A percentile compares a stretch with the other conserved stretches of the same genome.
phyloP scores from a whole-genome alignment of 2,329 filamentous ascomycete species.

The Capronia americana region DNA sequence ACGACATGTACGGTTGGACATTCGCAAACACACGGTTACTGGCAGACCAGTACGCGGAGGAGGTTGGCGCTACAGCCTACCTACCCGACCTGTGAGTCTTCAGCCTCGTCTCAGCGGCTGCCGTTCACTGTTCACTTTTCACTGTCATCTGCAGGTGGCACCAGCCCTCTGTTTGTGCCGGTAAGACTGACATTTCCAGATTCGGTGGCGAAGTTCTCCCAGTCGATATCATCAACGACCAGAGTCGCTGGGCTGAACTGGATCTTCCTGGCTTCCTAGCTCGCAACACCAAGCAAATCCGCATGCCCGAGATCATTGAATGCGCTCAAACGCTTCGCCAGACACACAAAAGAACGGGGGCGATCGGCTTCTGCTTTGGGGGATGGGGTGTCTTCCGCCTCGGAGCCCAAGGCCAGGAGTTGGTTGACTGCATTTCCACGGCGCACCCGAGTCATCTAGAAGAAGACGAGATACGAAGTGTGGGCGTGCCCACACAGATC shows the following conservation, averaged over 20 bases:
- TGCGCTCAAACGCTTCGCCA: slow-evolving; percentile 43
- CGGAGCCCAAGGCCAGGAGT: slow-evolving; percentile 43
- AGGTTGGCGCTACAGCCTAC: slow-evolving; percentile 52
- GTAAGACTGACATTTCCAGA: slow-evolving; percentile 11
- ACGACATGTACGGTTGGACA: slow-evolving; percentile 56
- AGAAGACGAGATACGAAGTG: slow-evolving; percentile 54
- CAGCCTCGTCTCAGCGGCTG: not conserved
- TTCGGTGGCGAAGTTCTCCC: slow-evolving; percentile 48
- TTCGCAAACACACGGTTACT: slow-evolving; percentile 53
- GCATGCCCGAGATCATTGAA: slow-evolving; percentile 51
- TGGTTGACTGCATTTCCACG: slow-evolving; percentile 55
- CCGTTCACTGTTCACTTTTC: too few relatives aligned
- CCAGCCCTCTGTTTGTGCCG: too few relatives aligned
- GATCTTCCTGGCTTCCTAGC: slow-evolving; percentile 44
- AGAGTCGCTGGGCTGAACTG: slow-evolving; percentile 41
- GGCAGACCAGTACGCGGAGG: slow-evolving; percentile 56
- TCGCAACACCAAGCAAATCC: slow-evolving; percentile 32
- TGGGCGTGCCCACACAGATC: slow-evolving; percentile 58
- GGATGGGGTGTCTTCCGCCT: slow-evolving; percentile 55
- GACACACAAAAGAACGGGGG: slow-evolving; percentile 52
- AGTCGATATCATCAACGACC: slow-evolving; percentile 41
- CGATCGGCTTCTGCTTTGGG: slow-evolving; percentile 44
- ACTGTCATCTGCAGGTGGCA: too few relatives aligned
- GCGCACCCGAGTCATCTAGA: slow-evolving; percentile 56
- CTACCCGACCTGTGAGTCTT: slow-evolving; percentile 47